Base-by-base conservation (phyloP, 192 early-diverging fungal species). In the Coemansia guatemalensis region DNA sequence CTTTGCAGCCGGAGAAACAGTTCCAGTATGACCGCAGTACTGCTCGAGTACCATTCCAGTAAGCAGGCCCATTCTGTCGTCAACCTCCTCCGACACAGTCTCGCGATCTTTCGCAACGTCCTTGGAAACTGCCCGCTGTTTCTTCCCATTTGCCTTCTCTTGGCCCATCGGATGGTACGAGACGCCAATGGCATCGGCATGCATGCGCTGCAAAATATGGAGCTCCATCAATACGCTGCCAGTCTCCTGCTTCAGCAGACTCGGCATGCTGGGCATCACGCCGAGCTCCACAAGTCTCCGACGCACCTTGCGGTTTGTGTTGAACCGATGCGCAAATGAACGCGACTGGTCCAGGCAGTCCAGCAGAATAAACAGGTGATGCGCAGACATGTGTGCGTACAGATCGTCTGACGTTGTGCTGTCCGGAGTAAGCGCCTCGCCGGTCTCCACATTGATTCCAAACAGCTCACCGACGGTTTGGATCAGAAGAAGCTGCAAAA, bases 231-330 rank as follows among this genome's bases (percentile, higher is more conserved):
- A 78, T 50, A 86, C 85, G 67, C 83, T 88, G 25, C 75, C 81
- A 12, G 93, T 92, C 75, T 97, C 95, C 70, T 95, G 94, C 65
- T 93, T 95, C 24, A 96, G 84, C 48, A 97, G 62, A 57, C 95
- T 95, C 20, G 95, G 95, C 62, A 95, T 68, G 44, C 93, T 92
- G 20, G 91, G 88, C 85, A 95, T 94, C 25, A 93, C 91, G 12
- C 94, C 92, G 85, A 85, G 71, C 76, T 87, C 83, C 70, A 91
- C 67, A 58, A 97, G 83, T 18, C 90, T 88, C 50, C 91, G 83
- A 8, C 95, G 88, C 26, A 96, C 84, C 44, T 88, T 85, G 49
- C 73, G 83, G 68, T 92, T 85, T 50, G 68, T 74, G 66, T 97
- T 95, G 67, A 97, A 97, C 25, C 84, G 66, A 49, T 86, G 78